phyloP scores from a whole-genome alignment of 371 early-diverging fungal species.

The Mycotypha africana region DNA sequence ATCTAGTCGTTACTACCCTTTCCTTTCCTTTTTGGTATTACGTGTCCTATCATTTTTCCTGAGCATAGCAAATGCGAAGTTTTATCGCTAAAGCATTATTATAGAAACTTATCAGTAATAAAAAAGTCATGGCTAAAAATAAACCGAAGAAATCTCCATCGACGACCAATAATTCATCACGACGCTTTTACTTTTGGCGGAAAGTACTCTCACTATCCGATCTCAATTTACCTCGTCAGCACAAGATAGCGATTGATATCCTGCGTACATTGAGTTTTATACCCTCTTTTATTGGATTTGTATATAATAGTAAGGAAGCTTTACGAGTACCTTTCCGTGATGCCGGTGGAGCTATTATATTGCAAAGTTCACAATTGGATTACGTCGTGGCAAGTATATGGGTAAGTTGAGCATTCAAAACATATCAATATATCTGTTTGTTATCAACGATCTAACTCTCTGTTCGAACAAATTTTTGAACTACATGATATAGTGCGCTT shows the following conservation, averaged over 20 bases:
- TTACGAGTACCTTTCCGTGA: constrained; percentile 41
- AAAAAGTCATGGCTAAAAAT: neutral
- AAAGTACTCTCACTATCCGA: constrained; percentile 27
- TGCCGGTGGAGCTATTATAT: constrained; percentile 43
- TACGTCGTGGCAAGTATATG: constrained; percentile 56
- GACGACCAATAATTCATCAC: too few species aligned
- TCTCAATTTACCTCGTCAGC: constrained; percentile 39
- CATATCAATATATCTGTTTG: neutral
- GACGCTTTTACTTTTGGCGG: constrained; percentile 24
- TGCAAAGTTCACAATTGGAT: constrained; percentile 50
- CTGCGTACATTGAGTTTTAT: constrained; percentile 42
- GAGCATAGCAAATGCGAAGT: too few species aligned
- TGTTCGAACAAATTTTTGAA: too few species aligned
- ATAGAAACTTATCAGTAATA: too few species aligned
- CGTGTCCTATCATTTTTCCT: too few species aligned
- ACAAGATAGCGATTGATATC: constrained; percentile 34
- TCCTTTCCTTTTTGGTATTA: too few species aligned
- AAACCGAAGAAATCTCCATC: neutral
- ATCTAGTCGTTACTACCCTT: too few species aligned
- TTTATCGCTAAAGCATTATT: too few species aligned
- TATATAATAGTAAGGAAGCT: constrained; percentile 39
- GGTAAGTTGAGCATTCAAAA: constrained; percentile 29
- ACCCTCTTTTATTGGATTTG: constrained; percentile 48
- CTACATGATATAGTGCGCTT: constrained; percentile 36
- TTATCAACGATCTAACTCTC: too few species aligned